Evolutionary conservation across 306 rosid genomes (phyloP).

Genomic region (Citrullus mucosospermus): DNA sequence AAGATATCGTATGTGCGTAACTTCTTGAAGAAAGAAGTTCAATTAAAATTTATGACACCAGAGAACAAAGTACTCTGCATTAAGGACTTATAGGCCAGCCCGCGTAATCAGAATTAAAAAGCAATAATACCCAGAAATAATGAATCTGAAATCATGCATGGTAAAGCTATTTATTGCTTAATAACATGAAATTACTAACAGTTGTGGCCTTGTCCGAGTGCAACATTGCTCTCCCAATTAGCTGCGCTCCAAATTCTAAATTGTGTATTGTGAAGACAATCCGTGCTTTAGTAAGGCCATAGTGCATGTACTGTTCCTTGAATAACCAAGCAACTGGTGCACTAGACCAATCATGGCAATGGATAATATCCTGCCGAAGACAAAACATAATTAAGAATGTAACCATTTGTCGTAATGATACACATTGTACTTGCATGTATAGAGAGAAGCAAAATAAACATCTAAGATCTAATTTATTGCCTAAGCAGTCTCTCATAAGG

Average conservation of each 20-base stretch:
- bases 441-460: neutral
- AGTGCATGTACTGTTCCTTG: slow-evolving; percentile 65
- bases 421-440: neutral
- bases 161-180: neutral
- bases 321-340: slow-evolving; percentile 97
- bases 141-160: neutral
- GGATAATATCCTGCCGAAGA: slow-evolving; percentile 77
- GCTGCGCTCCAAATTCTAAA: slow-evolving; percentile 79
- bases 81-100: neutral
- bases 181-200: slow-evolving; percentile 32
- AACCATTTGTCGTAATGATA: neutral
- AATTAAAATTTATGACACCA: neutral
- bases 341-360: slow-evolving; percentile 99
- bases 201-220: slow-evolving; percentile 80
- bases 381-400: slow-evolving; percentile 15
- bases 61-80: neutral
- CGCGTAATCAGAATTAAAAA: neutral
- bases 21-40: neutral
- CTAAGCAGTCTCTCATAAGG: neutral
- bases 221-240: slow-evolving; percentile 64
- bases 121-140: neutral
- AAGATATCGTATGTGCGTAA: neutral
- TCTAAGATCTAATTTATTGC: neutral
- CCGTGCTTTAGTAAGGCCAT: slow-evolving; percentile 76
- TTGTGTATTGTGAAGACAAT: slow-evolving; percentile 92